Evolutionary conservation across 192 early-diverging fungal species (phyloP), one percentile per base, ranked within the genome.

Genomic region (Haplosporangium gracile): DNA sequence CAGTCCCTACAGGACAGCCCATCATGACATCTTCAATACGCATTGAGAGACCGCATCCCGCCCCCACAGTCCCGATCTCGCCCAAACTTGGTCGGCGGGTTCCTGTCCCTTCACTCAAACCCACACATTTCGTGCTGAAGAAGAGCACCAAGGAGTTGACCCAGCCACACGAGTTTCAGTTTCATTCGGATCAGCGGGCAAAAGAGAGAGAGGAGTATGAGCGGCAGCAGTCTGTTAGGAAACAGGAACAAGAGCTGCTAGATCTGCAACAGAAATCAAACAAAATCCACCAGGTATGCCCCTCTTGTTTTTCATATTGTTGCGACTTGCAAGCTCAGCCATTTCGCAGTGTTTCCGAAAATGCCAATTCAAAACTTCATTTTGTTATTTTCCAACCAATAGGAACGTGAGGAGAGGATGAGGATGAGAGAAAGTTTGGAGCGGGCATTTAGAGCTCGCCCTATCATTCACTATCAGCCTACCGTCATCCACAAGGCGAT

Each of bases 111-210:
- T 45, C 76, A 29, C 72, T 84, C 3, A 39, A 47, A 22, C 82
- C 82, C 24, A 34, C 65, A 16, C 82, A 65, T 16, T 84, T 84
- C 38, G 38, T 84, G 29, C 32, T 78, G 15, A 78, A 75, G 34
- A 84, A 84, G 77, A 84, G 82, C 49, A 84, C 82, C 49, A 84
- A 84, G 11, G 77, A 84, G 42, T 36, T 84, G 53, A 84, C 82
- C 7, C 76, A 78, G 43, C 82, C 82, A 10, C 65, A 71, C 0
- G 82, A 75, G 32, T 84, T 84, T 76, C 82, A 85, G 24, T 88
- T 93, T 63, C 81, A 89, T 39, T 89, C 91, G 0, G 91, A 91
- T 20, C 42, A 88, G 34, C 80, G 94, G 13, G 91, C 89, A 10
- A 89, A 90, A 71, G 92, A 92, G 76, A 79, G 94, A 13, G 88